Evolutionary conservation across 192 early-diverging fungal species (phyloP).

Genomic region (Chytriomyces sp.): DNA sequence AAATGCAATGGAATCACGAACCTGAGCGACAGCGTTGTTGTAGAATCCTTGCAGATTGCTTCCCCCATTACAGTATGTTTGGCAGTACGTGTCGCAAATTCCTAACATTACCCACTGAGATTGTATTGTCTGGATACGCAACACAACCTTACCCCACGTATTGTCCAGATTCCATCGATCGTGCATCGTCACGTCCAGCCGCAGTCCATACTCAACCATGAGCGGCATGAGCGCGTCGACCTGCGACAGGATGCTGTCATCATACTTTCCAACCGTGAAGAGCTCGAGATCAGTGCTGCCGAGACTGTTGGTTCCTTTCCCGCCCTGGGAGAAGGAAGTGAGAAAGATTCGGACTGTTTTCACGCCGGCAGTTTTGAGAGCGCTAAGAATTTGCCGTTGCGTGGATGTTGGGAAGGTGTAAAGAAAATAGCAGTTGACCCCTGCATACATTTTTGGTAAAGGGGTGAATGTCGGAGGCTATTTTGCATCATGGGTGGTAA

Average conservation of each 20-base stretch:
- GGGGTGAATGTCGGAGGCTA: neutral
- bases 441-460: conserved; percentile 19
- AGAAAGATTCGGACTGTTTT: conserved; percentile 29
- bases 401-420: conserved; percentile 2
- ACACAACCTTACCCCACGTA: too few species aligned
- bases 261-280: conserved; percentile 16
- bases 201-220: conserved; percentile 3
- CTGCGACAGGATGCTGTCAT: conserved; percentile 23
- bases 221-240: conserved; percentile 27
- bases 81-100: conserved; percentile 31
- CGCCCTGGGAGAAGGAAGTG: conserved; percentile 19
- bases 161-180: conserved; percentile 31
- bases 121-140: too few species aligned
- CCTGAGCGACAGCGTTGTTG: conserved; percentile 7
- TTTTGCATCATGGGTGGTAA: too few species aligned
- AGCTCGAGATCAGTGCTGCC: conserved; percentile 18
- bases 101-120: too few species aligned
- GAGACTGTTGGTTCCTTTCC: conserved; percentile 24
- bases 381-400: conserved; percentile 21
- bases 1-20: neutral
- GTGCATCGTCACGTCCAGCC: conserved; percentile 24
- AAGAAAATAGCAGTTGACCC: conserved; percentile 32
- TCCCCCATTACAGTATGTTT: conserved; percentile 11
- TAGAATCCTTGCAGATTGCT: conserved; percentile 20
- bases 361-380: conserved; percentile 6